Conservation (phyloP, 345 rosid genomes). For the Conringia planisiliqua region DNA sequence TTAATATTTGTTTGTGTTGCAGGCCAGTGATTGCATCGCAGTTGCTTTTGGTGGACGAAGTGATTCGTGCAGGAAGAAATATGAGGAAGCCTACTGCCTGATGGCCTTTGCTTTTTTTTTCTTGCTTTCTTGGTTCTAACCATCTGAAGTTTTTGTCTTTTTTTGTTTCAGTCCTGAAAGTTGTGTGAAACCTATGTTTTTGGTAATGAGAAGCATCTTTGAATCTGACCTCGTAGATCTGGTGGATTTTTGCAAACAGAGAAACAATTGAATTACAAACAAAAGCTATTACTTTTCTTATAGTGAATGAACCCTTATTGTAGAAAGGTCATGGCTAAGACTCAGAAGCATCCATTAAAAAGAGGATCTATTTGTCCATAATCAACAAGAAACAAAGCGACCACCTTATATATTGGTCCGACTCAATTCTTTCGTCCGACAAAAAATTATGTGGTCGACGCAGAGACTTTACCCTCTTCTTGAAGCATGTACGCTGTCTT, state of each 20-base stretch:
- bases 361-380: background rate
- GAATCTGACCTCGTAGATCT: background rate
- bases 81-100: slow-evolving; percentile 87
- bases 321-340: background rate
- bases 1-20: slow-evolving; percentile 25
- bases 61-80: slow-evolving; percentile 96
- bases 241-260: background rate
- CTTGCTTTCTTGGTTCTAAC: background rate
- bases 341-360: background rate
- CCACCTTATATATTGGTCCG: background rate
- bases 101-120: background rate
- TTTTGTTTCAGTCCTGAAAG: background rate
- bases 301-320: background rate
- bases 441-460: slow-evolving; percentile 5
- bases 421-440: background rate
- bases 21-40: slow-evolving; percentile 97
- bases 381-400: background rate
- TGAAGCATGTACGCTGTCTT: slow-evolving; percentile 73
- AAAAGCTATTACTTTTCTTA: slow-evolving; percentile 4
- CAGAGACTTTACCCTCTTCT: slow-evolving; percentile 50
- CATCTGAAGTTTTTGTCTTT: background rate
- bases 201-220: background rate
- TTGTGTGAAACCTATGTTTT: slow-evolving; percentile 10
- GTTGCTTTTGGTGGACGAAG: slow-evolving; percentile 96
- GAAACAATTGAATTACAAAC: background rate